Evolutionary conservation across 1,284 basidiomycete genomes (phyloP), one percentile per base, ranked within the genome.

Genomic region (Somion occarium): DNA sequence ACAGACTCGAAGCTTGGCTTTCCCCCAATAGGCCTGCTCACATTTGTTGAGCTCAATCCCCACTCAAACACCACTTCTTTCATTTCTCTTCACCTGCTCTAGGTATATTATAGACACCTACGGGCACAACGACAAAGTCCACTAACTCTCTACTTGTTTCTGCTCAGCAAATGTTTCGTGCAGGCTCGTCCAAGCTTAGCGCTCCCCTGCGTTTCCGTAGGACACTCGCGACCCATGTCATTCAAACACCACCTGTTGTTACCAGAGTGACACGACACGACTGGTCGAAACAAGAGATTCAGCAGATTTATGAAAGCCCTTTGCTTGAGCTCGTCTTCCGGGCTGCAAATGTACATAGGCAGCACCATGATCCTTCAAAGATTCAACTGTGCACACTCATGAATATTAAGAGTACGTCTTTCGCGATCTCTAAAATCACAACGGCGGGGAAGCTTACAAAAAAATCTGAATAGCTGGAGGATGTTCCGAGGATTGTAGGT

Each of bases 381-480:
- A 84, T 99, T 30, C 96, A 99, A 73, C 80, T 99, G 22, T 98
- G 95, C 66, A 98, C 96, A 1, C 79, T 99, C 26, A 95, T 98
- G 91, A 99, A 98, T 69, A 99, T 99, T 72, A 99, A 99, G 73
- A 95, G 91, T 93, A 66, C 58, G 88, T 78, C 27, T n/a, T 42
- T 38, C 9, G 41, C 30, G 50, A 15, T 38, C 9, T 44, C 37
- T 50, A n/a, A 18, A 27, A 15, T 50, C 24, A n/a, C n/a, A n/a
- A n/a, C n/a, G n/a, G n/a, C n/a, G n/a, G n/a, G n/a, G 15, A 7
- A 7, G 30, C 30, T 34, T 34, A 34, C 7, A 34, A 7, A 7
- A 34, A 15, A 7, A 34, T 34, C 7, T 34, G 7, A 7, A 38
- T 55, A 93, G 91, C 91, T 58, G 93, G 94, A 44, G 96, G 96